phyloP scores from a whole-genome alignment of 2,329 filamentous ascomycete species.

The Fusarium sp. region DNA sequence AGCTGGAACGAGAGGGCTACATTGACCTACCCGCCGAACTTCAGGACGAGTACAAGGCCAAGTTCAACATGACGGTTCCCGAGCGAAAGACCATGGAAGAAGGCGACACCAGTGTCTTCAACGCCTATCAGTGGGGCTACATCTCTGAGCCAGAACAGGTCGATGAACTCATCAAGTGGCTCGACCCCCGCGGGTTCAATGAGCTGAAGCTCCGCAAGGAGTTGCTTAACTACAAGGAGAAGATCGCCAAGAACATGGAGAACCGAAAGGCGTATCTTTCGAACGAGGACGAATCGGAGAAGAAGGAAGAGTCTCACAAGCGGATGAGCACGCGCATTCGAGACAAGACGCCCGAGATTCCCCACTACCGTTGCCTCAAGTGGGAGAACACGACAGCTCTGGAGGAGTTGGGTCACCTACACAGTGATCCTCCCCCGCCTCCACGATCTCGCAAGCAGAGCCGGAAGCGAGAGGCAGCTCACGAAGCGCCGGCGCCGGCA shows the following conservation, averaged over 20 bases:
- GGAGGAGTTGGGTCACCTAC: slow-evolving; percentile 67
- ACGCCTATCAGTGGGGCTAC: slow-evolving; percentile 89
- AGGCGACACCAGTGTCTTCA: slow-evolving; percentile 80
- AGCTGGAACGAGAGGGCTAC: slow-evolving; percentile 86
- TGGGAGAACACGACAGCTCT: slow-evolving; percentile 69
- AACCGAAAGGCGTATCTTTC: slow-evolving; percentile 77
- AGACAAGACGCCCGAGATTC: slow-evolving; percentile 59
- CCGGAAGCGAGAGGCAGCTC: slow-evolving; percentile 60
- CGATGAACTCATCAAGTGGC: slow-evolving; percentile 84
- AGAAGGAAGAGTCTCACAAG: slow-evolving; percentile 53
- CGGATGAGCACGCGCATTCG: slow-evolving; percentile 58
- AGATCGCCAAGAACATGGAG: slow-evolving; percentile 83
- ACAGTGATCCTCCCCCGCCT: slow-evolving; percentile 65
- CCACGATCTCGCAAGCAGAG: slow-evolving; percentile 62
- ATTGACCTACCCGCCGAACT: slow-evolving; percentile 80
- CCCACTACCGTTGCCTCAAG: slow-evolving; percentile 60
- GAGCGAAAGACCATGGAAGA: slow-evolving; percentile 90
- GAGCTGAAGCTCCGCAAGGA: slow-evolving; percentile 92
- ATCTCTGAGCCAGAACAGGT: slow-evolving; percentile 84
- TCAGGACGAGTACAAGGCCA: slow-evolving; percentile 78
- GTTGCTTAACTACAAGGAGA: slow-evolving; percentile 78
- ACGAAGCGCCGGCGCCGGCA: slow-evolving; percentile 44
- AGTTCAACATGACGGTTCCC: slow-evolving; percentile 83
- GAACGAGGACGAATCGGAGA: slow-evolving; percentile 51
- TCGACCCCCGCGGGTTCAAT: slow-evolving; percentile 86